Evolutionary conservation across 768 basidiomycete genomes (phyloP).

Genomic region (Clathrus columnatus): DNA sequence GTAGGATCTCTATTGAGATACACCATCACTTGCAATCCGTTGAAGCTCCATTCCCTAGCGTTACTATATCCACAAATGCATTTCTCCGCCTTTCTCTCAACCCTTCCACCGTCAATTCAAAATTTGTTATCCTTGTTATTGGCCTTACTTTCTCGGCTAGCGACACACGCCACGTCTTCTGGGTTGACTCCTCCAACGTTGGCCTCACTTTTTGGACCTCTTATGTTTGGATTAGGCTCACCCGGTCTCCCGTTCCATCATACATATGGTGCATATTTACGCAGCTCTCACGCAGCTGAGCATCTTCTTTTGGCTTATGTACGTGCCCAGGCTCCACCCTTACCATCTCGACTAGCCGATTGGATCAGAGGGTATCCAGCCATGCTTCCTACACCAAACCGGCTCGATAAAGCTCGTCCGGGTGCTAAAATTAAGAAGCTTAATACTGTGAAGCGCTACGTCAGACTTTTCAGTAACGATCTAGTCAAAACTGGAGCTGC

Average conservation of each 20-base stretch:
- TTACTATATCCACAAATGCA: constrained; percentile 61
- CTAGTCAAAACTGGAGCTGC: constrained; percentile 57
- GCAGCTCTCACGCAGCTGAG: constrained; percentile 80
- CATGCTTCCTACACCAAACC: constrained; percentile 57
- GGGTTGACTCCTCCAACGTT: constrained; percentile 89
- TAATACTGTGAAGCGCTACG: constrained; percentile 67
- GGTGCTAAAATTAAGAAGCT: constrained; percentile 75
- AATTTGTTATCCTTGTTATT: constrained; percentile 62
- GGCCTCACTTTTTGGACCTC: constrained; percentile 80
- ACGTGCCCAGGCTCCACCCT: constrained; percentile 61
- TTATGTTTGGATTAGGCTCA: constrained; percentile 74
- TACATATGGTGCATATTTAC: constrained; percentile 65
- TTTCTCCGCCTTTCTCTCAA: constrained; percentile 59
- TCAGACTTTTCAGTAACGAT: constrained; percentile 82
- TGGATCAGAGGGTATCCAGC: constrained; percentile 88
- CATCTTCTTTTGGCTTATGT: constrained; percentile 89
- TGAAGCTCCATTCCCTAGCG: constrained; percentile 27
- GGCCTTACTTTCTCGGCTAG: constrained; percentile 71
- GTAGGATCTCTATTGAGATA: constrained; percentile 35
- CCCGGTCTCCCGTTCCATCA: constrained; percentile 42
- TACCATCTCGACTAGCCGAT: constrained; percentile 80
- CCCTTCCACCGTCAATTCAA: constrained; percentile 44
- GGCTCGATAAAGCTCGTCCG: constrained; percentile 39
- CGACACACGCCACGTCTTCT: constrained; percentile 74
- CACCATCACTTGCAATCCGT: constrained; percentile 14